Base-by-base conservation (phyloP, 345 rosid species). In the Salix exigua region DNA sequence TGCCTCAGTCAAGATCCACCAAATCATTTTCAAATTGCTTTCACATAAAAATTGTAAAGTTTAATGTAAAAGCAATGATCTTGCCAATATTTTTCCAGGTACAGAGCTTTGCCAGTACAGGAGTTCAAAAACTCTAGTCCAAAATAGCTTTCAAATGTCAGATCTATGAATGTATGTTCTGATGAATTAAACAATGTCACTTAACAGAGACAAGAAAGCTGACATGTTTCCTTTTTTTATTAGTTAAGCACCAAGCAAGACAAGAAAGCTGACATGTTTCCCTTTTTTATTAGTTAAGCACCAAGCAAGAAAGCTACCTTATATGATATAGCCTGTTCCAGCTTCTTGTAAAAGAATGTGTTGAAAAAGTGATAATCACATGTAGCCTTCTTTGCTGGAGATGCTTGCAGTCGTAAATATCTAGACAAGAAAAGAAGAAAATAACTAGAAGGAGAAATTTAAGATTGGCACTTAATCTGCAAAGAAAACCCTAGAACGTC, bases 341-440 rank as follows among this genome's bases (percentile, higher is more conserved):
- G 97, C 90, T 93, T 93, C 79, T 83, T 85, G 87, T 95, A 95
- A 80, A 93, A 95, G 80, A 88, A 95, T 46, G 97, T 95, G 78
- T 88, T 91, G 79, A 93, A 93, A 78, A 91, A 87, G 79, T 90
- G 97, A 80, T 82, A 90, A 82, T 89, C 89, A 33, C 75, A 70
- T 48, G 76, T 81, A 51, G 85, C 88, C 76, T 87, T 79, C 74
- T 85, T 84, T 46, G 85, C 67, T 69, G 87, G 78, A 70, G 88
- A 78, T 66, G 83, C 82, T 77, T 89, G 91, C 80, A 84, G 87
- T 87, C 83, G 87, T 76, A 93, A 84, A 81, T 87, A 93, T 81
- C 99, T 95, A 85, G n/a, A 66, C 63, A 84, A 68, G 76, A 51
- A 63, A 74, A 73, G 50, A 55, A 81, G 63, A 46, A 25, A 71